A percentile compares a stretch with the other conserved stretches of the same genome.
Evolutionary conservation across 2,329 filamentous ascomycete species (phyloP).

Genomic region (Pseudogymnoascus sp.): DNA sequence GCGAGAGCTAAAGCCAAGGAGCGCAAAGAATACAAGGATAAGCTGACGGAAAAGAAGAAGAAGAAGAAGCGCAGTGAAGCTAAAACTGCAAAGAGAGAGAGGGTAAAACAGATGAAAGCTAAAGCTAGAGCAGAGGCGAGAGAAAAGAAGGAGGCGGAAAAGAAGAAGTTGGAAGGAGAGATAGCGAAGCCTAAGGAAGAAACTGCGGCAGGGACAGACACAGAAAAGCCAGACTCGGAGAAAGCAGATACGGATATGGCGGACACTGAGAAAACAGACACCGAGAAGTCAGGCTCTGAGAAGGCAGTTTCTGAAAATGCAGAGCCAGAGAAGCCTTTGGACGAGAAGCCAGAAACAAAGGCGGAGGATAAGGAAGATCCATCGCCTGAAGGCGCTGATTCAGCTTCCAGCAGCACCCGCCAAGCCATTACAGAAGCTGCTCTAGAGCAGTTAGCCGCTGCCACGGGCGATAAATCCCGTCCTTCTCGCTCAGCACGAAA

Average conservation of each 20-base stretch:
- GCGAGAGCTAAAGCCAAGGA: conserved; percentile 32
- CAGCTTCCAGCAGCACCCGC: not conserved
- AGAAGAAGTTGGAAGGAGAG: conserved; percentile 15
- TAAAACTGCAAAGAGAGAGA: conserved; percentile 34
- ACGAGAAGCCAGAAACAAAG: conserved; percentile 26
- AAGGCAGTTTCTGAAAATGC: conserved; percentile 21
- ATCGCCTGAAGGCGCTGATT: conserved; percentile 8
- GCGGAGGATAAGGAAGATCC: conserved; percentile 20
- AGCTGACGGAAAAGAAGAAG: conserved; percentile 44
- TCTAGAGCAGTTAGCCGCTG: not conserved
- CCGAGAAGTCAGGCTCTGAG: conserved; percentile 22
- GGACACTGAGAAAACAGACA: conserved; percentile 23
- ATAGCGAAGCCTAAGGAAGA: conserved; percentile 17
- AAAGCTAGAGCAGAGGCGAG: conserved; percentile 33
- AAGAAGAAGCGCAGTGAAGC: conserved; percentile 35
- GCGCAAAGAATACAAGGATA: conserved; percentile 37
- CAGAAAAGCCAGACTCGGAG: conserved; percentile 26
- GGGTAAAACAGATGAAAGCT: conserved; percentile 30
- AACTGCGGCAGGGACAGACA: conserved; percentile 9
- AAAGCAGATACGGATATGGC: conserved; percentile 18
- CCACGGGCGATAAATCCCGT: not conserved
- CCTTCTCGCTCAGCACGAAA: not conserved
- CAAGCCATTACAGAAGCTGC: not conserved
- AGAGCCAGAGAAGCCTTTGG: conserved; percentile 9
- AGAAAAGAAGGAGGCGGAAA: conserved; percentile 29